These are phyloP conservation scores for Tremellales sp. DNA, from an alignment of 1,284 basidiomycete genomes.

Conservation along the genomic window DNA sequence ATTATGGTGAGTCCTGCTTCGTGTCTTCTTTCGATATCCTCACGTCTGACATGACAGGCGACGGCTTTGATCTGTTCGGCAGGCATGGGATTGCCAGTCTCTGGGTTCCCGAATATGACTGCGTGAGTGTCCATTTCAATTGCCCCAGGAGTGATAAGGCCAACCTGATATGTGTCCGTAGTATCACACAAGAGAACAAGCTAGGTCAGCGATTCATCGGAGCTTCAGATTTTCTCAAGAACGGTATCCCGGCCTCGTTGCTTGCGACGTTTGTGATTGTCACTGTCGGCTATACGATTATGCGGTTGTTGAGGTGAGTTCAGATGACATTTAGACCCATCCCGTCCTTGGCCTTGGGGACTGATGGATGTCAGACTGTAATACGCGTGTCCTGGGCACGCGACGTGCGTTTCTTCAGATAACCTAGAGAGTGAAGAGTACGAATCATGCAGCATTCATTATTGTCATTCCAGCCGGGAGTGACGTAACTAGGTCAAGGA, in stretches of 20 bases:
- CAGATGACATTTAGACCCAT: too few species aligned
- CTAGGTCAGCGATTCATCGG: conserved; percentile 81
- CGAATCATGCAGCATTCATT: too few species aligned
- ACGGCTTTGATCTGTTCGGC: conserved; percentile 89
- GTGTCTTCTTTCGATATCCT: too few species aligned
- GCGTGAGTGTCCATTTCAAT: conserved; percentile 59
- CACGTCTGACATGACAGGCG: too few species aligned
- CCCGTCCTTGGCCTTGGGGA: too few species aligned
- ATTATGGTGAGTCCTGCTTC: conserved; percentile 62
- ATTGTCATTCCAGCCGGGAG: too few species aligned
- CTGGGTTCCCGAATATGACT: conserved; percentile 95
- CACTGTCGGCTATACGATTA: conserved; percentile 71
- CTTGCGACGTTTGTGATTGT: conserved; percentile 78
- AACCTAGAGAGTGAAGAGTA: too few species aligned
- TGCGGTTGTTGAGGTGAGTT: conserved; percentile 30
- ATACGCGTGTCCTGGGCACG: conserved; percentile 11
- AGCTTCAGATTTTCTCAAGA: conserved; percentile 86
- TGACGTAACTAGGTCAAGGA: too few species aligned
- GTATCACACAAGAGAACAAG: conserved; percentile 92
- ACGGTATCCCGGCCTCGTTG: conserved; percentile 85
- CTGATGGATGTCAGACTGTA: too few species aligned
- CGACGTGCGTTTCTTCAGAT: too few species aligned
- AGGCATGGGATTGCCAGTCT: conserved; percentile 98
- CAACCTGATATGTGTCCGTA: too few species aligned
- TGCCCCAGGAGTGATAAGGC: not conserved